Conservation (phyloP, 2,329 filamentous ascomycete species). For the Neofusicoccum cordaticola region DNA sequence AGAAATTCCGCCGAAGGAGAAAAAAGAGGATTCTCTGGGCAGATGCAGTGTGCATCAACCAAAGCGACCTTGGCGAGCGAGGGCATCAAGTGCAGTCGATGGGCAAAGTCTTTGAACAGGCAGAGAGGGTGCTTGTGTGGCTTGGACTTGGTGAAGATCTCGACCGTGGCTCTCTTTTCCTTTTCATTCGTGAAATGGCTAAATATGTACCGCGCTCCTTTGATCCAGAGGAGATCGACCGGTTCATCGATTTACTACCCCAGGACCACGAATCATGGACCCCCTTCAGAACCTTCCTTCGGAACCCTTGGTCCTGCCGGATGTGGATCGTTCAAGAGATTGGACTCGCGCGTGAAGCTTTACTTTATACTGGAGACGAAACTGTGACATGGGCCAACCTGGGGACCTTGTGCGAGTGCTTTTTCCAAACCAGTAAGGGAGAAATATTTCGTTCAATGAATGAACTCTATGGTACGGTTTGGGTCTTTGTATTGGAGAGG, state of each 20-base stretch:
- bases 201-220: no score
- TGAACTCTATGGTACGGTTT: no score
- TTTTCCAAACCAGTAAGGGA: no score
- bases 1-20: not conserved
- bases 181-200: not conserved
- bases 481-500: no score
- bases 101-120: constrained; percentile 1
- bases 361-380: no score
- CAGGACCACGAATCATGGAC: no score
- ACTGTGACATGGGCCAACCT: no score
- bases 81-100: constrained; percentile 18
- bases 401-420: fast-evolving
- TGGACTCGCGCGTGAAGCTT: not conserved
- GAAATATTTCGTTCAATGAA: no score
- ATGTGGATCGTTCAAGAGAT: constrained; percentile 4
- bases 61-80: constrained; percentile 11
- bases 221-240: no score
- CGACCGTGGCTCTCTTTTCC: not conserved
- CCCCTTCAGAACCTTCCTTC: no score
- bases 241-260: no score
- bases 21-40: constrained; percentile 17
- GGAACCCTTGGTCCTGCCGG: not conserved
- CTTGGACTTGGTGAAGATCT: not conserved
- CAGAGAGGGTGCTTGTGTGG: constrained; percentile 14
- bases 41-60: constrained; percentile 20